Base-by-base conservation (phyloP, 1,139 yeast genomes). In the Candida neerlandica region DNA sequence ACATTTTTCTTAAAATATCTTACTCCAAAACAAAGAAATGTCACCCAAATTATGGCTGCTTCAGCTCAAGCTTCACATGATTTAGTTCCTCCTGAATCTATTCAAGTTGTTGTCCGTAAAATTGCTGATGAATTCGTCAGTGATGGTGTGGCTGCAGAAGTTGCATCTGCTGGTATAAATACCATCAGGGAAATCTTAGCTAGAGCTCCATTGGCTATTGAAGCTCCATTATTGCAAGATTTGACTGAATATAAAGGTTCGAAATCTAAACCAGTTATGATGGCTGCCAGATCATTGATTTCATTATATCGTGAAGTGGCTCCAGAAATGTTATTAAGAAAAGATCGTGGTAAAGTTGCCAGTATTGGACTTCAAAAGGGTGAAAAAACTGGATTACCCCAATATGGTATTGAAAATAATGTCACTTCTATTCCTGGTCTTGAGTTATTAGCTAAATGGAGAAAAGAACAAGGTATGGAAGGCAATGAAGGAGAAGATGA, bases 81-180 rank as follows among this genome's bases (percentile, higher is more conserved):
- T 62, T 77, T 92, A 62, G 97, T 94, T 6, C 99, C 99, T 30
- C 99, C 99, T 1, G 99, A 95, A 65, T 82, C 84, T 12, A 82
- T 94, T 51, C 74, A 80, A 44, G 84, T 87, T 45, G 83, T 94
- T 57, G 86, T 94, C 9, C 81, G 96, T 52, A 94, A 92, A 65
- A 85, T 94, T 59, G 98, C 99, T 2, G 96, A 94, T 69, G 99
- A 95, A 69, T 94, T 94, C 63, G 97, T 94, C 43, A 89, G 96
- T 59, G 98, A 94, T 64, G 99, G 99, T 75, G 99, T 94, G 37
- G 91, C 98, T 10, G 86, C 96, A 21, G 97, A 94, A 70, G 99
- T 92, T 49, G 97, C 98, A 11, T 91, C 97, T 45, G 98, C 98
- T 3, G 99, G 99, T 61, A 77, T 94, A 55, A 94, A 94, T 67